Base-by-base conservation (phyloP, 108 stramenopile genomes). In the Cyclotella sp. region DNA sequence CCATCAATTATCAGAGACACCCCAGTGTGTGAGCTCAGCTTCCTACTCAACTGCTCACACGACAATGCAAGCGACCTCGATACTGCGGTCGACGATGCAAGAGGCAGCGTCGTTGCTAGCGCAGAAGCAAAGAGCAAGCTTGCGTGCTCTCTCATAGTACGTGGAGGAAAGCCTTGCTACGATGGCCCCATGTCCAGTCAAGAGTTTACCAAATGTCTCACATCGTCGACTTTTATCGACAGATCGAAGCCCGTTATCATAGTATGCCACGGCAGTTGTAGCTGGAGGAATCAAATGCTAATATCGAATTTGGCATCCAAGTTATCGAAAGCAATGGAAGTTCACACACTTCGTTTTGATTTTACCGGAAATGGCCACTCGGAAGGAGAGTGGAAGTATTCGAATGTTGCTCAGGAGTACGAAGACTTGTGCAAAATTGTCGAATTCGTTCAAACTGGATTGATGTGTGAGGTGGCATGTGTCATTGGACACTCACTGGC, bases 321-420 rank as follows among this genome's bases (percentile, higher is more conserved):
- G 29, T 43, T 84, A 14, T 61, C 78, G 3, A 46, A 14, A 11
- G 43, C 13, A 8, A 13, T 84, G 42, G 59, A 79, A 40, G 66
- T 51, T 13, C 78, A 84, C 52, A 68, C 68, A 9, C 26, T 84
- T 19, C 78, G 83, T 30, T 84, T 84, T 59, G 83, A 84, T 57
- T 84, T 84, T 76, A 72, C 76, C 40, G 83, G 83, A 9, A 79
- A 84, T 76, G 83, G 78, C 7, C 83, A 84, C 43, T 84, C 83
- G 8, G 29, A 26, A 19, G 83, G 83, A 0, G 63, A 54, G 44
- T 84, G 71, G 67, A 42, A 65, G 13, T 59, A 57, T 22, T 16
- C 47, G 10, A 78, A 73, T 57, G 70, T 66, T 27, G 49, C 29
- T 34, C 45, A 19, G 34, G 78, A 84, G 18, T 29, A 51, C 39